phyloP scores from a whole-genome alignment of 2,329 filamentous ascomycete genomes.

The Lasiodiplodia gonubiensis region DNA sequence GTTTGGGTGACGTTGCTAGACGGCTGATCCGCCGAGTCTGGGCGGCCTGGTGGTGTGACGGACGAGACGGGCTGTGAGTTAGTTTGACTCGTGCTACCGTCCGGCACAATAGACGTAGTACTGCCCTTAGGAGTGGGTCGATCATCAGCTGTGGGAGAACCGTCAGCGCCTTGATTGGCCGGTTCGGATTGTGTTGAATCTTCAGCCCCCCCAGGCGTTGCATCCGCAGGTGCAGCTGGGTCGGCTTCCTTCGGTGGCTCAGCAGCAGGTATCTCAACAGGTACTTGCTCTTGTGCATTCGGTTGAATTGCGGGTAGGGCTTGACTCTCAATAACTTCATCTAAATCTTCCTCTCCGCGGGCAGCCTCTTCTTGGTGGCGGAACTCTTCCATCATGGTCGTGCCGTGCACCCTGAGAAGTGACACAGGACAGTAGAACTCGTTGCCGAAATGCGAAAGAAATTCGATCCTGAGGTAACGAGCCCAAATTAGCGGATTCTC shows the following conservation, averaged over 20 bases:
- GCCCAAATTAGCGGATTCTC: constrained; percentile 96
- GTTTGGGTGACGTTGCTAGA: constrained; percentile 8
- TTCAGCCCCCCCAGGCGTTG: neutral
- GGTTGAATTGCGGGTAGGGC: constrained; percentile 20
- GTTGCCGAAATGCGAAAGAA: constrained; percentile 90
- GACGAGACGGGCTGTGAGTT: neutral
- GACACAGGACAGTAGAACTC: constrained; percentile 97
- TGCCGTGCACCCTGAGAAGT: constrained; percentile 88
- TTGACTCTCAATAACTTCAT: constrained; percentile 52
- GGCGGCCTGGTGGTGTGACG: constrained; percentile 9
- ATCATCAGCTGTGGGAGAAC: constrained; percentile 9
- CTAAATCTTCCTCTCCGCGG: constrained; percentile 64
- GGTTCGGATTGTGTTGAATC: neutral
- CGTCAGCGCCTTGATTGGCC: neutral
- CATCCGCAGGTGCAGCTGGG: neutral
- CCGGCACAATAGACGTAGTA: constrained; percentile 10
- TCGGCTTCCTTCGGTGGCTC: constrained; percentile 30
- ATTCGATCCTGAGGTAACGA: constrained; percentile 88
- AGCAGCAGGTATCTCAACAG: constrained; percentile 5
- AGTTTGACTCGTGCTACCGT: constrained; percentile 24
- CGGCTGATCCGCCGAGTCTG: neutral
- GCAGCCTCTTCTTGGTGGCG: constrained; percentile 79
- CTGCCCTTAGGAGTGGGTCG: constrained; percentile 8
- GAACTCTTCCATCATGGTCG: constrained; percentile 91
- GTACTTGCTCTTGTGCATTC: constrained; percentile 8